Evolutionary conservation across 495 filamentous ascomycete genomes (phyloP).

Genomic region (Gamarada debralockiae): DNA sequence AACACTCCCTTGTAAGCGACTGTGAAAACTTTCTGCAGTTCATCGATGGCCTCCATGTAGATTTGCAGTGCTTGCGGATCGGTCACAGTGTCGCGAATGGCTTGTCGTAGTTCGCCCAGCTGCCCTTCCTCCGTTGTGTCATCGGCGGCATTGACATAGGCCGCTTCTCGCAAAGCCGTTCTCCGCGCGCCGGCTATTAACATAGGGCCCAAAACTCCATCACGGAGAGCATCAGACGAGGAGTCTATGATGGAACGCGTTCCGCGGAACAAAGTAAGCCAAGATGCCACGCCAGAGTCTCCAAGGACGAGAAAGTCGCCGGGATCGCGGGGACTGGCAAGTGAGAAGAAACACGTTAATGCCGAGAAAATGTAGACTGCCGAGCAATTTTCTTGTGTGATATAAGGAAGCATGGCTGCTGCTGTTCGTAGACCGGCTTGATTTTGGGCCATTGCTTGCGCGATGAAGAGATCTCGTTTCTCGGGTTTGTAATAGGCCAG

Average conservation of each 20-base stretch:
- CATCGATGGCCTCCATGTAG: background rate
- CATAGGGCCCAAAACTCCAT: background rate
- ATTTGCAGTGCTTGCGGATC: background rate
- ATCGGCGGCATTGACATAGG: background rate
- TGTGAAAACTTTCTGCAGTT: background rate
- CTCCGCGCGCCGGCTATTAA: background rate
- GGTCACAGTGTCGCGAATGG: background rate
- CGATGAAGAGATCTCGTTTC: constrained; percentile 22
- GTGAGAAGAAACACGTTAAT: constrained; percentile 41
- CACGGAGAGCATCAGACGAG: background rate
- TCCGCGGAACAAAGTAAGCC: constrained; percentile 33
- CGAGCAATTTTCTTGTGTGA: constrained; percentile 41
- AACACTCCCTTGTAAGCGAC: constrained; percentile 10
- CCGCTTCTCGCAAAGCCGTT: background rate
- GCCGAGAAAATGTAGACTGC: constrained; percentile 48
- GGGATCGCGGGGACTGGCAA: constrained; percentile 38
- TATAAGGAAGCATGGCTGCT: constrained; percentile 38
- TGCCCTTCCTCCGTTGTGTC: background rate
- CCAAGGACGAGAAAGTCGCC: constrained; percentile 34
- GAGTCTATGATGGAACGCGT: constrained; percentile 29
- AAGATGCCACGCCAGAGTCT: constrained; percentile 29
- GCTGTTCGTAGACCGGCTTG: constrained; percentile 43
- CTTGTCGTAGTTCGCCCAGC: background rate
- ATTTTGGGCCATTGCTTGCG: constrained; percentile 25
- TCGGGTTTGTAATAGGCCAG: constrained; percentile 38